Conservation (phyloP, 2,329 filamentous ascomycete species). For the Alternaria metachromatica region DNA sequence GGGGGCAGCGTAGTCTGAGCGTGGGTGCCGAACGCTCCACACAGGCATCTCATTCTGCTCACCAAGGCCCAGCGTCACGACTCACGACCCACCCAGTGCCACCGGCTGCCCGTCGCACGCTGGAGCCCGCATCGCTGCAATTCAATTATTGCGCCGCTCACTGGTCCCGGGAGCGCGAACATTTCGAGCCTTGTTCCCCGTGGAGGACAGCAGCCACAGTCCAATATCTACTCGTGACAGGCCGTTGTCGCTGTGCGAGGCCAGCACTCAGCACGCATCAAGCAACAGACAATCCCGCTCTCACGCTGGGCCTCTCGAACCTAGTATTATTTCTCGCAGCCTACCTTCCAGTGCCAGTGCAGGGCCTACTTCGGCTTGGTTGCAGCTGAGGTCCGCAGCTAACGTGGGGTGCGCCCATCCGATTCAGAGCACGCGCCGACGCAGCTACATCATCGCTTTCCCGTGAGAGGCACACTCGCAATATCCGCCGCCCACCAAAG, state of each 20-base stretch:
- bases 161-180: slow-evolving; percentile 14
- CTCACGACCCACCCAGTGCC: slow-evolving; percentile 30
- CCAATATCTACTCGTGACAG: slow-evolving; percentile 11
- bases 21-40: slow-evolving; percentile 28
- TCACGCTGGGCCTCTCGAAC: neutral
- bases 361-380: slow-evolving; percentile 23
- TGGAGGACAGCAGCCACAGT: slow-evolving; percentile 16
- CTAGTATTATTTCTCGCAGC: neutral
- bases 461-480: slow-evolving; percentile 38
- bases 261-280: neutral
- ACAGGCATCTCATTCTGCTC: slow-evolving; percentile 18
- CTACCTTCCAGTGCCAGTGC: slow-evolving; percentile 2
- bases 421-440: slow-evolving; percentile 38
- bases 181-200: slow-evolving; percentile 23
- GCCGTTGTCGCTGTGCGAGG: slow-evolving; percentile 5
- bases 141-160: slow-evolving; percentile 34
- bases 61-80: slow-evolving; percentile 17
- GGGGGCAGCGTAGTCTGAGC: slow-evolving; percentile 18
- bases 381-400: slow-evolving; percentile 28
- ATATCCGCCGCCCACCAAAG: slow-evolving; percentile 23
- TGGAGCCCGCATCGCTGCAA: slow-evolving; percentile 26
- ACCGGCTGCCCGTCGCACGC: slow-evolving; percentile 31
- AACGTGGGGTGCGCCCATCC: slow-evolving; percentile 37
- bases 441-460: slow-evolving; percentile 46
- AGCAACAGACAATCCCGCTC: neutral